Conservation (phyloP, 169 alveolate species). For the Plasmodium vinckei region DNA sequence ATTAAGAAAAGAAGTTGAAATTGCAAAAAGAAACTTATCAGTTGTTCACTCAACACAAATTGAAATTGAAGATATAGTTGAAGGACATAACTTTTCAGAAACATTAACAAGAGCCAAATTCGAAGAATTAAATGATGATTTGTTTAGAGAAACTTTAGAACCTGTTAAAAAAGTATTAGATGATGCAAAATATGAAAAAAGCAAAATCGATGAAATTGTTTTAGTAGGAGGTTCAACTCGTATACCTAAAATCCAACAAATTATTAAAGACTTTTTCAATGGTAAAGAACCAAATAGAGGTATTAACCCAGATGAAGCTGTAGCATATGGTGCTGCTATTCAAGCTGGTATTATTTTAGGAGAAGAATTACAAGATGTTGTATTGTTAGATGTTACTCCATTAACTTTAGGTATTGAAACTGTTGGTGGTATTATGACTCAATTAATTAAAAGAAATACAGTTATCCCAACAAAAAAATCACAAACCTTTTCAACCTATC, state of each 20-base stretch:
- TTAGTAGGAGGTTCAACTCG: conserved; percentile 97
- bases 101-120: conserved; percentile 96
- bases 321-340: conserved; percentile 97
- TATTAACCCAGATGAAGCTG: conserved; percentile 96
- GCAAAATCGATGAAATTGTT: conserved; percentile 96
- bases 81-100: conserved; percentile 93
- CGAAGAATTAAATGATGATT: conserved; percentile 93
- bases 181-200: conserved; percentile 92
- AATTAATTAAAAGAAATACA: conserved; percentile 96
- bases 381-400: conserved; percentile 97
- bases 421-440: conserved; percentile 92
- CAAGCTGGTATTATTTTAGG: conserved; percentile 96
- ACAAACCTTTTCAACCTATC: conserved; percentile 96
- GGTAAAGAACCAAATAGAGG: conserved; percentile 95
- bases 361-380: conserved; percentile 94
- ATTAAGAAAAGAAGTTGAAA: conserved; percentile 98
- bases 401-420: conserved; percentile 92
- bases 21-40: conserved; percentile 97
- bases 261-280: conserved; percentile 94
- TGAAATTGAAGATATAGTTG: conserved; percentile 93
- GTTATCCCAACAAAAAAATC: conserved; percentile 97
- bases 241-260: conserved; percentile 94
- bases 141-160: conserved; percentile 93
- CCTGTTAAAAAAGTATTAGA: conserved; percentile 94
- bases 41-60: conserved; percentile 92